phyloP scores from a whole-genome alignment of 495 filamentous ascomycete genomes.

The Annulohypoxylon nitens region DNA sequence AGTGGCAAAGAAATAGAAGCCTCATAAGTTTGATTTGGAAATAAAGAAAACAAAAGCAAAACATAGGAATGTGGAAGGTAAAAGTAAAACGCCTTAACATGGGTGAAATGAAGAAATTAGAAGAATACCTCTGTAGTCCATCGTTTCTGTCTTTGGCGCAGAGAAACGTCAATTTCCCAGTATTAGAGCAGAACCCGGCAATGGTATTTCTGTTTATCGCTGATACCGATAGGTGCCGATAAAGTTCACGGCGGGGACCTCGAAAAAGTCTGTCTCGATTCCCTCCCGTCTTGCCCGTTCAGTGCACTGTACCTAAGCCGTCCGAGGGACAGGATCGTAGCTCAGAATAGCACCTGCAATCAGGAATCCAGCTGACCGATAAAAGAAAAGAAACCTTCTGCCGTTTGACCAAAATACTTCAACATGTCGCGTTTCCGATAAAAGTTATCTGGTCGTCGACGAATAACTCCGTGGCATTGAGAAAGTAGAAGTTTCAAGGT shows the following conservation, averaged over 20 bases:
- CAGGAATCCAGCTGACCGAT: background rate
- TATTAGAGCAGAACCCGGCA: background rate
- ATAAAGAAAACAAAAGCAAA: background rate
- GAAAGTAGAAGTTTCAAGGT: background rate
- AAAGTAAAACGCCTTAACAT: background rate
- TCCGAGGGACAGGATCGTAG: background rate
- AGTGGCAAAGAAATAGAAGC: background rate
- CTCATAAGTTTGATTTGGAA: background rate
- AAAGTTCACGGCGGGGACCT: background rate
- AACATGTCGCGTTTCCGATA: slow-evolving; percentile 28
- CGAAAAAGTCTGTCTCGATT: background rate
- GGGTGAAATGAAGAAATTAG: slow-evolving; percentile 4
- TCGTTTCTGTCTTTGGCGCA: slow-evolving; percentile 20
- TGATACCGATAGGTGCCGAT: slow-evolving; percentile 15
- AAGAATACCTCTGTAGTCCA: slow-evolving; percentile 41
- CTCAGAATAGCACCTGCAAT: background rate
- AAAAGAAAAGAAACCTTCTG: background rate
- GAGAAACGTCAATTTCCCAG: background rate
- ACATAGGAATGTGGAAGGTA: background rate
- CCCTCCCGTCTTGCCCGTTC: background rate
- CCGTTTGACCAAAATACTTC: slow-evolving; percentile 11
- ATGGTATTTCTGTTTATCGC: slow-evolving; percentile 29
- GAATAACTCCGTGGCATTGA: background rate
- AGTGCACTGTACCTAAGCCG: background rate
- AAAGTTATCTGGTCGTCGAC: slow-evolving; percentile 8